Evolutionary conservation across 345 rosid species (phyloP).

Genomic region (Garcia nutans): DNA sequence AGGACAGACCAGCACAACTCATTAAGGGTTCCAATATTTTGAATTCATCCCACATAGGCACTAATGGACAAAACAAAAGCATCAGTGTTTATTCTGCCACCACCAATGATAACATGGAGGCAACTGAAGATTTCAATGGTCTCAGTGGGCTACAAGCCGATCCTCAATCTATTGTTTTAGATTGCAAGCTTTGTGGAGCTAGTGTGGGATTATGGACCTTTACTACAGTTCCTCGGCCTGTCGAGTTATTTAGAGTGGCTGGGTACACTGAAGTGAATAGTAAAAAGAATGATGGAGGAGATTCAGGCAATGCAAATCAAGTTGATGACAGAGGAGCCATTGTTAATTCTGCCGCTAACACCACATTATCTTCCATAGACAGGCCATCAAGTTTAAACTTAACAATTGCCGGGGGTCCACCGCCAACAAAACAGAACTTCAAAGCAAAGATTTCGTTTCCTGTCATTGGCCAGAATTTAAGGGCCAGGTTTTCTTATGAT

Average conservation of each 20-base stretch:
- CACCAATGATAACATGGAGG: conserved; percentile 33
- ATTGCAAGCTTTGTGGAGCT: conserved; percentile 95
- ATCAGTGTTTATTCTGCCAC: conserved; percentile 22
- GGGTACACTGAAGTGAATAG: conserved; percentile 52
- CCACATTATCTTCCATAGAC: conserved; percentile 24
- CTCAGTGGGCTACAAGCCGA: conserved; percentile 46
- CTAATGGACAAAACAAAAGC: conserved; percentile 39
- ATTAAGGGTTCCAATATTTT: conserved; percentile 32
- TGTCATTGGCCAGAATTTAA: conserved; percentile 66
- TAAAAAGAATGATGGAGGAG: conserved; percentile 32
- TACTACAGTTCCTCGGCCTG: conserved; percentile 54
- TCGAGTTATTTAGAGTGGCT: conserved; percentile 70
- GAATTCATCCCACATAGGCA: conserved; percentile 36
- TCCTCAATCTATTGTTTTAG: conserved; percentile 77
- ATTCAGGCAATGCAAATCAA: conserved; percentile 28
- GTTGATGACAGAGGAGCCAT: conserved; percentile 15
- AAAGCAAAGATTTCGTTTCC: conserved; percentile 84
- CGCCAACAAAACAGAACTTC: conserved; percentile 77
- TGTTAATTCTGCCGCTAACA: conserved; percentile 24
- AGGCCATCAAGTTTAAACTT: conserved; percentile 48
- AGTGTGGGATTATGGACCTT: conserved; percentile 92
- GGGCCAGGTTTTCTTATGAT: conserved; percentile 68
- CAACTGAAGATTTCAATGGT: conserved; percentile 29
- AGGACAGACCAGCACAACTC: conserved; percentile 38
- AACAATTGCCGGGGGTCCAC: conserved; percentile 94